Evolutionary conservation across 2,329 filamentous ascomycete species (phyloP).

Genomic region (Fusarium clavum): DNA sequence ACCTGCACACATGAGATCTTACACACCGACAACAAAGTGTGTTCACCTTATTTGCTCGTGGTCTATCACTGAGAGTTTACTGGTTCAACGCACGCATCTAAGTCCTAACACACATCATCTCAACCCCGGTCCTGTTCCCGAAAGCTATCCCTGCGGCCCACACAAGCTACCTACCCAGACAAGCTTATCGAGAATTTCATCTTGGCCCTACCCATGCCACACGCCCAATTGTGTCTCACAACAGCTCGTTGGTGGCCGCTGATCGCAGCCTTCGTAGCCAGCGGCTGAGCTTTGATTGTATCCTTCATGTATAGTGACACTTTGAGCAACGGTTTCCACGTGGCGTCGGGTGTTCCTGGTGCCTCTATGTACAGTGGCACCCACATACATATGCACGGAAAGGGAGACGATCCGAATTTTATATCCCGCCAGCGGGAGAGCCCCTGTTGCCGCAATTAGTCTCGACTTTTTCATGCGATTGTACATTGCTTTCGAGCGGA

Average conservation of each 20-base stretch:
- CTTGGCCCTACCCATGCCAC: constrained; percentile 36
- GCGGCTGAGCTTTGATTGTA: constrained; percentile 24
- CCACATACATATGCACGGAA: constrained; percentile 37
- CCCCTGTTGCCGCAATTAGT: constrained; percentile 28
- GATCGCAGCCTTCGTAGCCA: constrained; percentile 8
- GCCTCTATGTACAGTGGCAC: constrained; percentile 31
- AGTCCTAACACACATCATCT: constrained; percentile 19
- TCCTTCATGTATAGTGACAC: constrained; percentile 33
- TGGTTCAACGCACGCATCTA: constrained; percentile 25
- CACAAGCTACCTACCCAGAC: constrained; percentile 14
- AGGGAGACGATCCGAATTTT: constrained; percentile 25
- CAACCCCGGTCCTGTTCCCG: constrained; percentile 27
- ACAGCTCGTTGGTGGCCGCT: constrained; percentile 23
- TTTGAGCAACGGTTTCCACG: constrained; percentile 40
- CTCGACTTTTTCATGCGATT: neutral
- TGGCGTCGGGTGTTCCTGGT: constrained; percentile 39
- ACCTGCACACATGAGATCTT: neutral
- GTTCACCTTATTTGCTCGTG: constrained; percentile 34
- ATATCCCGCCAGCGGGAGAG: constrained; percentile 34
- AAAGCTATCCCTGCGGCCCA: constrained; percentile 33
- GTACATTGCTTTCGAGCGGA: neutral
- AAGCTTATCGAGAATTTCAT: constrained; percentile 39
- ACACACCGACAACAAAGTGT: constrained; percentile 26
- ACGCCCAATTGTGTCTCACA: constrained; percentile 37
- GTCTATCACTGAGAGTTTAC: constrained; percentile 39